phyloP scores from a whole-genome alignment of 2,329 filamentous ascomycete genomes.

The Knoxdaviesia proteae region DNA sequence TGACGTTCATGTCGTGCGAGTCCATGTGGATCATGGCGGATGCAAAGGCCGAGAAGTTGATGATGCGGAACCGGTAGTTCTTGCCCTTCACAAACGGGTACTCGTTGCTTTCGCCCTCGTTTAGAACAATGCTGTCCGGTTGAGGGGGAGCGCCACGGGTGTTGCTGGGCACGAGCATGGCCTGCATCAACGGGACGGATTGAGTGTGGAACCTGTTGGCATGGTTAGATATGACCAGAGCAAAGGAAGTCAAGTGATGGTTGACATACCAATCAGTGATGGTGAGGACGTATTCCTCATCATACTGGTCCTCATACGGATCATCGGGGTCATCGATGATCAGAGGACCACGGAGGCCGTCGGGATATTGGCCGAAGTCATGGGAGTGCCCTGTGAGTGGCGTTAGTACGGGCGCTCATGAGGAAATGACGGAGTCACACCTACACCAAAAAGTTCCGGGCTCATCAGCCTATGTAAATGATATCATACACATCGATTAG shows the following conservation, averaged over 20 bases:
- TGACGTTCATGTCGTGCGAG: slow-evolving; percentile 21
- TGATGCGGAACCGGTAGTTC: slow-evolving; percentile 25
- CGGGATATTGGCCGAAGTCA: slow-evolving; percentile 41
- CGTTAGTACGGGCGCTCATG: not conserved
- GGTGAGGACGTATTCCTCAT: slow-evolving; percentile 33
- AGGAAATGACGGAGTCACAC: not conserved
- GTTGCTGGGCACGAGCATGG: slow-evolving; percentile 20
- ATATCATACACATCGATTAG: not conserved
- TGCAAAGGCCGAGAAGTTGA: slow-evolving; percentile 23
- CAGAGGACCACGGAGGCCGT: slow-evolving; percentile 41
- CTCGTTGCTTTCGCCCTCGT: slow-evolving; percentile 16
- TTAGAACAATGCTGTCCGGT: slow-evolving; percentile 19
- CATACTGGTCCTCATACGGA: slow-evolving; percentile 29
- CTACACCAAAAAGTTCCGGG: slow-evolving; percentile 24
- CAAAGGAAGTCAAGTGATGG: not conserved
- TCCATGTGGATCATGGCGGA: slow-evolving; percentile 22
- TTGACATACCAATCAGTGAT: slow-evolving; percentile 14
- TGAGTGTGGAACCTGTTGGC: slow-evolving; percentile 17
- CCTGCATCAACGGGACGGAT: slow-evolving; percentile 14
- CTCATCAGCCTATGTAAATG: slow-evolving; percentile 13
- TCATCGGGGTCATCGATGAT: slow-evolving; percentile 37
- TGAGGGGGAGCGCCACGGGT: slow-evolving; percentile 17
- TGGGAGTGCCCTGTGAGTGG: slow-evolving; percentile 34
- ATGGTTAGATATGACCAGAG: not conserved
- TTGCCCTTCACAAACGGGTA: slow-evolving; percentile 4